Evolutionary conservation across 2,329 filamentous ascomycete genomes (phyloP).

Genomic region (Venturia pyrina): DNA sequence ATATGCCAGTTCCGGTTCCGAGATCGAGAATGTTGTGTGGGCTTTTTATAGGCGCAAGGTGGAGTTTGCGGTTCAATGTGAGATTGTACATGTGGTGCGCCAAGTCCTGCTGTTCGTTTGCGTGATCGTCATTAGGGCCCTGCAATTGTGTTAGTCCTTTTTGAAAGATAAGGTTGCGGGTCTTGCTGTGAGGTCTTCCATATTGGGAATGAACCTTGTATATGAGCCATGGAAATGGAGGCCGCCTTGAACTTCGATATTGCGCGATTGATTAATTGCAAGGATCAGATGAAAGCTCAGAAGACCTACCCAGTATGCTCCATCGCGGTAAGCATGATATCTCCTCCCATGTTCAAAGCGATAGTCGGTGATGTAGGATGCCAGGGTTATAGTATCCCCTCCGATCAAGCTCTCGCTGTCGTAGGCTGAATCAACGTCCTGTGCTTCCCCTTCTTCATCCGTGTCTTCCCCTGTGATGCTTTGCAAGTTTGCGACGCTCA

Average conservation of each 20-base stretch:
- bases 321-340: slow-evolving; percentile 14
- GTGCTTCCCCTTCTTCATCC: neutral
- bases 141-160: slow-evolving; percentile 11
- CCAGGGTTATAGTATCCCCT: slow-evolving; percentile 18
- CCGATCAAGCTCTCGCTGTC: slow-evolving; percentile 26
- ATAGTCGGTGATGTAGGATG: slow-evolving; percentile 15
- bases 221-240: neutral
- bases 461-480: neutral
- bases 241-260: neutral
- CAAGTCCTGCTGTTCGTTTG: slow-evolving; percentile 35
- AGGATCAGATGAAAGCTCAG: neutral
- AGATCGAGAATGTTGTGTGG: slow-evolving; percentile 32
- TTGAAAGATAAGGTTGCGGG: neutral
- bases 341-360: slow-evolving; percentile 13
- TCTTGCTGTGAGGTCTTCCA: neutral
- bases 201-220: neutral
- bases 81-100: slow-evolving; percentile 32
- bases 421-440: slow-evolving; percentile 23
- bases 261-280: neutral
- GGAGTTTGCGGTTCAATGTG: slow-evolving; percentile 18
- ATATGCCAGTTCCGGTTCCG: slow-evolving; percentile 40
- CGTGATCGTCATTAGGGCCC: slow-evolving; percentile 34
- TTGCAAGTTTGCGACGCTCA: neutral
- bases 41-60: slow-evolving; percentile 7
- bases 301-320: slow-evolving; percentile 13